These are phyloP conservation scores for Aspergillus sp. DNA, from an alignment of 2,329 filamentous ascomycete species.

Conservation along the genomic window DNA sequence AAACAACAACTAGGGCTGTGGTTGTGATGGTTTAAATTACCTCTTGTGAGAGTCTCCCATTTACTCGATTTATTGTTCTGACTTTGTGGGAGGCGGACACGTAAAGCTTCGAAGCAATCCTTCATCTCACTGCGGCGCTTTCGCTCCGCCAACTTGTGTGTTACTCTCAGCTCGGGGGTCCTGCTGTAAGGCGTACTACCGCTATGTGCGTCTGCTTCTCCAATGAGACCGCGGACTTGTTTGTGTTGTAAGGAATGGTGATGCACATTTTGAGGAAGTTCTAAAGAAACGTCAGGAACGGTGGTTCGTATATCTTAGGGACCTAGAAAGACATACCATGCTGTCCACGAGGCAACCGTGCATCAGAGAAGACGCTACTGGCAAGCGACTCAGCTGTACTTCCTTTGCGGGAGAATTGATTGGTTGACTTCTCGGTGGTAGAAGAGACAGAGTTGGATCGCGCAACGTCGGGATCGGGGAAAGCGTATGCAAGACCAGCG, in stretches of 20 bases:
- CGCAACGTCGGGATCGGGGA: slow-evolving; percentile 51
- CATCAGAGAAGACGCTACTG: slow-evolving; percentile 51
- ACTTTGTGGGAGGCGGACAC: slow-evolving; percentile 46
- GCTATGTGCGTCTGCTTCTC: slow-evolving; percentile 46
- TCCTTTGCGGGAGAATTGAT: slow-evolving; percentile 47
- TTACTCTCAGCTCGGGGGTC: slow-evolving; percentile 52
- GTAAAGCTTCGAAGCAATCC: slow-evolving; percentile 52
- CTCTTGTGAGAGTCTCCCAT: slow-evolving; percentile 54
- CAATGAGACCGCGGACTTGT: slow-evolving; percentile 50
- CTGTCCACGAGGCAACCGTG: slow-evolving; percentile 49
- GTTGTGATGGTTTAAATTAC: slow-evolving; percentile 26
- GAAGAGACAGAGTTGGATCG: slow-evolving; percentile 42
- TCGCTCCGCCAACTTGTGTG: slow-evolving; percentile 53
- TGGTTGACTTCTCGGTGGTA: slow-evolving; percentile 34
- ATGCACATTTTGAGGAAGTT: slow-evolving; percentile 50
- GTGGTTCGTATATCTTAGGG: too few relatives aligned
- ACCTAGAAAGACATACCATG: slow-evolving; percentile 43
- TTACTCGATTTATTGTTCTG: slow-evolving; percentile 56
- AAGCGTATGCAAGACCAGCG: slow-evolving; percentile 53
- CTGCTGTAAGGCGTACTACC: slow-evolving; percentile 51
- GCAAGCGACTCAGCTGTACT: slow-evolving; percentile 51
- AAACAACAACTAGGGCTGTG: background rate
- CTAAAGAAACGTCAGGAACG: slow-evolving; percentile 25
- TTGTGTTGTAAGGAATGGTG: slow-evolving; percentile 53
- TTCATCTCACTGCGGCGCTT: slow-evolving; percentile 57